Evolutionary conservation across 2,329 filamentous ascomycete genomes (phyloP).

Genomic region (Talaromyces sp.): DNA sequence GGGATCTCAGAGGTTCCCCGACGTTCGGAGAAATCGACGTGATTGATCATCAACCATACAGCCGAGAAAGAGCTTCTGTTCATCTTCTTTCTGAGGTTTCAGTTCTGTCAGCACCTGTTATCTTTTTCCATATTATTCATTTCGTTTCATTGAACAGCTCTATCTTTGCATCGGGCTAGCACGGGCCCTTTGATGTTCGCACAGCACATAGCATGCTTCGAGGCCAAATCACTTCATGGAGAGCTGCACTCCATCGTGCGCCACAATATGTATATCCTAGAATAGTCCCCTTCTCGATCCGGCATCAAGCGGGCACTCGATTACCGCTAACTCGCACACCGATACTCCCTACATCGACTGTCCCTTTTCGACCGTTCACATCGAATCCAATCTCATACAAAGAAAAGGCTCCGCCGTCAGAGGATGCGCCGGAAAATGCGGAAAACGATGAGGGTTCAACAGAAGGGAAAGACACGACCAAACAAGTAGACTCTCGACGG

Average conservation of each 20-base stretch:
- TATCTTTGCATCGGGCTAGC: constrained; percentile 11
- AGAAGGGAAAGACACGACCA: constrained; percentile 38
- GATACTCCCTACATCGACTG: constrained; percentile 22
- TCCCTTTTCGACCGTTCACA: constrained; percentile 39
- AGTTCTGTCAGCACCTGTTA: background rate
- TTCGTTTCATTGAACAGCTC: background rate
- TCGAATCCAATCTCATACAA: constrained; percentile 48
- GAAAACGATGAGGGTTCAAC: constrained; percentile 46
- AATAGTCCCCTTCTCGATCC: constrained; percentile 27
- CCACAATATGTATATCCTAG: constrained; percentile 37
- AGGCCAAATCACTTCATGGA: constrained; percentile 61
- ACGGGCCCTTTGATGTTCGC: constrained; percentile 14
- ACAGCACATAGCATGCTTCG: constrained; percentile 53
- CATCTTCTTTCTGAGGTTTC: background rate
- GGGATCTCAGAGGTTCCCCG: constrained; percentile 20
- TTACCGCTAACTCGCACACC: constrained; percentile 25
- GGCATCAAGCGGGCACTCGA: constrained; percentile 28
- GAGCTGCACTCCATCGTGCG: constrained; percentile 53
- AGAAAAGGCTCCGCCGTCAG: constrained; percentile 50
- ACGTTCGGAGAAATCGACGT: constrained; percentile 14
- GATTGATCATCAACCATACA: constrained; percentile 10
- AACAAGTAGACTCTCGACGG: constrained; percentile 38
- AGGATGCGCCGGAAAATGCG: constrained; percentile 33
- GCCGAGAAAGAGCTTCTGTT: background rate
- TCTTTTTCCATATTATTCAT: background rate